Conservation (phyloP, 306 rosid genomes). For the Trifolium subterraneum region DNA sequence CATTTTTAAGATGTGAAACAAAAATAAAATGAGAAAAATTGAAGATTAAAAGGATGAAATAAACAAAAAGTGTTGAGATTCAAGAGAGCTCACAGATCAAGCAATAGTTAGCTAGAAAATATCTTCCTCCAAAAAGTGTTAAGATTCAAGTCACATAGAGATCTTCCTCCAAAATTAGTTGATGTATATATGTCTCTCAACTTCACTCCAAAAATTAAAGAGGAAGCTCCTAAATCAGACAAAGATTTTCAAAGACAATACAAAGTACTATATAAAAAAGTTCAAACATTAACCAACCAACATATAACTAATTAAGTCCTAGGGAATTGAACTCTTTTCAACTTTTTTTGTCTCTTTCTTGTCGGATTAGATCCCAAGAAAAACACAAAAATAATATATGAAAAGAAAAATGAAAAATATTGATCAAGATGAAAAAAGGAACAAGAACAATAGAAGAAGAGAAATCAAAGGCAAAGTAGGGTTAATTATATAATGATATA, state of each 20-base stretch:
- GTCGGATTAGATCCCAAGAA: constrained; percentile 66
- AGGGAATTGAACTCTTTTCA: constrained; percentile 52
- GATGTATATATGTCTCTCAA: constrained; percentile 28
- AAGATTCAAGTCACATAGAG: constrained; percentile 21
- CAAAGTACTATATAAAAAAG: constrained; percentile 29
- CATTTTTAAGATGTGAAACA: neutral
- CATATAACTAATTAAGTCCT: constrained; percentile 35
- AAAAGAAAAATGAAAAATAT: neutral
- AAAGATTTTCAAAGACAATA: constrained; percentile 42
- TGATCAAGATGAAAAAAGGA: neutral
- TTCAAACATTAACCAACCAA: constrained; percentile 30
- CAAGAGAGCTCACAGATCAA: constrained; percentile 56
- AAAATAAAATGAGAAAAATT: neutral
- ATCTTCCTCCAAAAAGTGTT: neutral
- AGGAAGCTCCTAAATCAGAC: constrained; percentile 47
- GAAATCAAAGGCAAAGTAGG: constrained; percentile 24
- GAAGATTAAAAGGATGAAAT: neutral
- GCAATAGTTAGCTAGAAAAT: neutral
- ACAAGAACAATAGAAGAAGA: constrained; percentile 12
- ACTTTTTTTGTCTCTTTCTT: constrained; percentile 36
- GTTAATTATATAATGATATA: constrained; percentile 44
- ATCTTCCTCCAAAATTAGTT: constrained; percentile 38
- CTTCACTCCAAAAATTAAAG: constrained; percentile 20
- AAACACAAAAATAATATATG: neutral
- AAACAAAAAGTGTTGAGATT: constrained; percentile 16